A percentile compares a stretch with the other conserved stretches of the same genome.
Conservation (phyloP, 805 yeast genomes). For the Kregervanrija pseudodelftensis region DNA sequence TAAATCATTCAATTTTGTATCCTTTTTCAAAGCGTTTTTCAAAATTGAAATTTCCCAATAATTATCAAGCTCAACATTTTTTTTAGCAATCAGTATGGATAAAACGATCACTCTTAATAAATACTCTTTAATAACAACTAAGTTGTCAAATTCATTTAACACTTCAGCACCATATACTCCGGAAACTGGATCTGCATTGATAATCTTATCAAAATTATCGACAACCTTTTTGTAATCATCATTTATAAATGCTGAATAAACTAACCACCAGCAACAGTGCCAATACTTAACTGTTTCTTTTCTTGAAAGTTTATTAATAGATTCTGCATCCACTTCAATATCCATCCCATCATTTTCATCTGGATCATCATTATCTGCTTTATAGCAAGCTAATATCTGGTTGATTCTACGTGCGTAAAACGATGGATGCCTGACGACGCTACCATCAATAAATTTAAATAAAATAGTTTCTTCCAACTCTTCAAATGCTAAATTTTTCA, state of each 20-base stretch:
- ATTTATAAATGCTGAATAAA: constrained; percentile 19
- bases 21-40: constrained; percentile 15
- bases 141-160: constrained; percentile 11
- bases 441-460: constrained; percentile 16
- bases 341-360: constrained; percentile 8
- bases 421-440: constrained; percentile 7
- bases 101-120: constrained; percentile 16
- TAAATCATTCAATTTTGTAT: constrained; percentile 5
- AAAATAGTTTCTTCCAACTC: constrained; percentile 15
- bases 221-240: constrained; percentile 20
- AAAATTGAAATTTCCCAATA: constrained; percentile 11
- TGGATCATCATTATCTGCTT: constrained; percentile 13
- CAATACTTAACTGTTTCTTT: constrained; percentile 15
- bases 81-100: constrained; percentile 15
- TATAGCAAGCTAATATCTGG: constrained; percentile 15
- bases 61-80: constrained; percentile 4
- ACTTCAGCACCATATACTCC: constrained; percentile 12
- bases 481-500: constrained; percentile 9
- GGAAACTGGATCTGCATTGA: constrained; percentile 4
- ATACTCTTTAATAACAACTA: constrained; percentile 11
- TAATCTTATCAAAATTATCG: constrained; percentile 14
- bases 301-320: neutral
- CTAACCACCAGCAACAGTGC: constrained; percentile 24
- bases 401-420: constrained; percentile 15
- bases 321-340: neutral